These are phyloP conservation scores for Pyracantha coccinea DNA, from an alignment of 331 rosid genomes.

Conservation along the genomic window DNA sequence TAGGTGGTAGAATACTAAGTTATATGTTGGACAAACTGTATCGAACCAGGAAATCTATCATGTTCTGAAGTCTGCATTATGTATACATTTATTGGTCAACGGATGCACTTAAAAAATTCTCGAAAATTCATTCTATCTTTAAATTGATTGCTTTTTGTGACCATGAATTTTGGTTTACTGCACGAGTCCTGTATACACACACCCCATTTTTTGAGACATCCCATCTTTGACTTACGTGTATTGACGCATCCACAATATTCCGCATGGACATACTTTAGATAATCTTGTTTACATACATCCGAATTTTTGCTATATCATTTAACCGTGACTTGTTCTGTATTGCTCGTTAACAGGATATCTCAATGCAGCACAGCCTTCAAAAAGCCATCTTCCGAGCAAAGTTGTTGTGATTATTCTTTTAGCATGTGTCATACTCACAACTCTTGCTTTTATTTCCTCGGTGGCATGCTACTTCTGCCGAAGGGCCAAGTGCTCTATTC, in stretches of 20 bases:
- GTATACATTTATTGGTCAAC: background rate
- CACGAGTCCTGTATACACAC: background rate
- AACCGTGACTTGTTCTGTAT: slow-evolving; percentile 19
- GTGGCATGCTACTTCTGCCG: slow-evolving; percentile 42
- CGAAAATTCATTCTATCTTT: background rate
- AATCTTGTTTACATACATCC: background rate
- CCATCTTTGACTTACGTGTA: background rate
- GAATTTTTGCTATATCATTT: background rate
- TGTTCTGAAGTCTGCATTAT: no score
- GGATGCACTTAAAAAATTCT: background rate
- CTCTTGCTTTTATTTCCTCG: slow-evolving; percentile 55
- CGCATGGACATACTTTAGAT: no score
- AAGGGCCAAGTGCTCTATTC: slow-evolving; percentile 40
- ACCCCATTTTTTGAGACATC: background rate
- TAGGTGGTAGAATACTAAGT: no score
- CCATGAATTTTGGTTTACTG: background rate
- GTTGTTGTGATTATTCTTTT: slow-evolving; percentile 47
- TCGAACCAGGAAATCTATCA: no score
- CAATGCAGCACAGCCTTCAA: slow-evolving; percentile 37
- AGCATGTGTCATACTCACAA: slow-evolving; percentile 47
- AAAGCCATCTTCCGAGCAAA: slow-evolving; percentile 54
- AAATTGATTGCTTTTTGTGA: background rate
- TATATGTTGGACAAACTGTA: no score
- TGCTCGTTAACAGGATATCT: slow-evolving; percentile 51
- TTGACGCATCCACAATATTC: background rate